Percentiles rank a stretch among this genome's conserved stretches.
phyloP scores from a whole-genome alignment of 768 basidiomycete species.

The Piloderma croceum region DNA sequence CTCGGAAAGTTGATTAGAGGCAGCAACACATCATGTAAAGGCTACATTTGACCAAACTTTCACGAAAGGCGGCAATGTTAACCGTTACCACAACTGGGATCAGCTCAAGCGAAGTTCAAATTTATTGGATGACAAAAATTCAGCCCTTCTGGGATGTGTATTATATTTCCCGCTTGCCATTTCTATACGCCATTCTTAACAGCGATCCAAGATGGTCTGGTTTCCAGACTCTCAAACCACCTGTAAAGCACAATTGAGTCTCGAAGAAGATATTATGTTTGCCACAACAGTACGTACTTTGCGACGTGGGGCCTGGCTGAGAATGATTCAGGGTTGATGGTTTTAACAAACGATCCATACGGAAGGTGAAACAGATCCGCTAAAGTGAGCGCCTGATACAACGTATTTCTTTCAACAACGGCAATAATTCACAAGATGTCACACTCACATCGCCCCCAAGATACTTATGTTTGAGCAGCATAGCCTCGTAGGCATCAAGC shows the following conservation, averaged over 20 bases:
- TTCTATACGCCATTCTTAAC: conserved; percentile 33
- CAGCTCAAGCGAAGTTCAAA: too few relatives aligned
- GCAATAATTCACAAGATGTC: not conserved
- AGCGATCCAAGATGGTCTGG: conserved; percentile 43
- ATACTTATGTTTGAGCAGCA: conserved; percentile 52
- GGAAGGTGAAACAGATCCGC: conserved; percentile 58
- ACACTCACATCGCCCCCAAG: conserved; percentile 34
- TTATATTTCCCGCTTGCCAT: too few relatives aligned
- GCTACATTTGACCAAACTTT: too few relatives aligned
- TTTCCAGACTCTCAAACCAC: conserved; percentile 46
- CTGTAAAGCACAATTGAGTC: conserved; percentile 15
- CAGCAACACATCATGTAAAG: too few relatives aligned
- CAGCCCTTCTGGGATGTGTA: too few relatives aligned
- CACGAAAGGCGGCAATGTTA: too few relatives aligned
- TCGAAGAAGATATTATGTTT: not conserved
- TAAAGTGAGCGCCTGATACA: conserved; percentile 39
- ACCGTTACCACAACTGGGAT: too few relatives aligned
- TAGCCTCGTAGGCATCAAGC: conserved; percentile 50
- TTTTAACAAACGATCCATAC: conserved; percentile 28
- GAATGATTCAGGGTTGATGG: conserved; percentile 24
- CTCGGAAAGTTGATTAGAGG: too few relatives aligned
- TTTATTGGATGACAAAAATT: too few relatives aligned
- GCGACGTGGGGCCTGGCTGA: conserved; percentile 36
- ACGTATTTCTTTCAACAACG: not conserved
- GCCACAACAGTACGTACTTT: conserved; percentile 27